phyloP scores from a whole-genome alignment of 2,329 filamentous ascomycete species.

The Penicillium sp. region DNA sequence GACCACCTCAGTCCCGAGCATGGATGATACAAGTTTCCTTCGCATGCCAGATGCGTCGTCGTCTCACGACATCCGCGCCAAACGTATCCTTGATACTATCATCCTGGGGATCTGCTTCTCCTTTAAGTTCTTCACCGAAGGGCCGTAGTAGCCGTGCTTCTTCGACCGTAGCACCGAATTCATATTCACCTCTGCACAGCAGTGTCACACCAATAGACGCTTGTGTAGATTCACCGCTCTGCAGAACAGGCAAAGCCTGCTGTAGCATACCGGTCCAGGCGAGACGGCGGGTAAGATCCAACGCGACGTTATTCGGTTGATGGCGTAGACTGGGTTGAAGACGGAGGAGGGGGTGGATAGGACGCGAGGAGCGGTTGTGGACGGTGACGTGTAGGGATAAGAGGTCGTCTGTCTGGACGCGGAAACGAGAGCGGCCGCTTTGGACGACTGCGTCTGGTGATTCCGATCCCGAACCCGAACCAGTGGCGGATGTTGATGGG shows the following conservation, averaged over 20 bases:
- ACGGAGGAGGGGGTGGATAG: slow-evolving; percentile 73
- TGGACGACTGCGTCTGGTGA: slow-evolving; percentile 36
- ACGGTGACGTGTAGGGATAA: slow-evolving; percentile 71
- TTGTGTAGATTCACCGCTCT: slow-evolving; percentile 62
- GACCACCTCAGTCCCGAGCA: slow-evolving; percentile 35
- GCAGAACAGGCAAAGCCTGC: slow-evolving; percentile 68
- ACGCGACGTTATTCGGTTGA: slow-evolving; percentile 70
- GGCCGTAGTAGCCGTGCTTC: slow-evolving; percentile 65
- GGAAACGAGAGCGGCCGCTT: slow-evolving; percentile 52
- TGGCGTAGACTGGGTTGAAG: slow-evolving; percentile 77
- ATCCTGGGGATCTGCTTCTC: slow-evolving; percentile 25
- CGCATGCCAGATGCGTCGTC: slow-evolving; percentile 50
- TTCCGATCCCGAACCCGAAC: neutral
- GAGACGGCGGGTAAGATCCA: slow-evolving; percentile 81
- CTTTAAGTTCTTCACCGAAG: slow-evolving; percentile 17
- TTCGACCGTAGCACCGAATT: slow-evolving; percentile 79
- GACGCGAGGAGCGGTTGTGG: slow-evolving; percentile 70
- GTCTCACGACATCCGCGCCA: slow-evolving; percentile 43
- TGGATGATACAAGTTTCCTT: slow-evolving; percentile 51
- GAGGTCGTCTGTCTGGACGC: slow-evolving; percentile 63
- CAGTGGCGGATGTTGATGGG: slow-evolving; percentile 30
- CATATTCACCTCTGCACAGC: slow-evolving; percentile 80
- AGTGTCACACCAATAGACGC: slow-evolving; percentile 72
- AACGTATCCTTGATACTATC: slow-evolving; percentile 44
- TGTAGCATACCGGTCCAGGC: slow-evolving; percentile 86